Conservation (phyloP, 805 yeast genomes). For the Yueomyces sp. region DNA sequence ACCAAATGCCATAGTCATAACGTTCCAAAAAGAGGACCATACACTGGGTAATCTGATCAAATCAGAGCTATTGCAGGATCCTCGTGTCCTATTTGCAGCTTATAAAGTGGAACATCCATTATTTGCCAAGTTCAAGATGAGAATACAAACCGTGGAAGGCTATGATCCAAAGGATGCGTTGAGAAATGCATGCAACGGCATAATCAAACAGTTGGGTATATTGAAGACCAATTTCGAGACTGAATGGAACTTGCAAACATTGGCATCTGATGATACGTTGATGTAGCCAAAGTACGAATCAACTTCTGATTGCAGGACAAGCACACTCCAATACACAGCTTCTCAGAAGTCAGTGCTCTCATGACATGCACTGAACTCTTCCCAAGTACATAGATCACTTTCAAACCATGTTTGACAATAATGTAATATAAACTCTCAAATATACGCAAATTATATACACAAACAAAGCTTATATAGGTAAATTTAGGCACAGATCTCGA, state of each 20-base stretch:
- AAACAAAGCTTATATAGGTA: too few species aligned
- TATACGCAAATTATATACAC: too few species aligned
- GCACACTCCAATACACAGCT: too few species aligned
- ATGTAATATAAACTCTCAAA: too few species aligned
- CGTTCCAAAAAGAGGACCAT: conserved; percentile 95
- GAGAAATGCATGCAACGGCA: conserved; percentile 73
- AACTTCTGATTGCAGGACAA: too few species aligned
- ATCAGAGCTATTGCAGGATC: conserved; percentile 75
- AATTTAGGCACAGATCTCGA: too few species aligned
- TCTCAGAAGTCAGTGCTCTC: too few species aligned
- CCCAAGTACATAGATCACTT: too few species aligned
- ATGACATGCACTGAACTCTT: too few species aligned
- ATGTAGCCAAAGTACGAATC: too few species aligned
- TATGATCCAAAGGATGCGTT: conserved; percentile 85
- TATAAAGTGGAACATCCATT: conserved; percentile 97
- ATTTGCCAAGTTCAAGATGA: conserved; percentile 86
- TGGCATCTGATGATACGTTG: conserved; percentile 34
- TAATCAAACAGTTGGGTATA: conserved; percentile 65
- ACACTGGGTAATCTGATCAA: conserved; percentile 85
- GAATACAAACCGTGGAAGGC: conserved; percentile 93
- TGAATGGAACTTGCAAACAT: conserved; percentile 86
- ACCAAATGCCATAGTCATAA: conserved; percentile 86
- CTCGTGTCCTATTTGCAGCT: conserved; percentile 88
- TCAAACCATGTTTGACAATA: too few species aligned
- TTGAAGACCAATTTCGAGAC: conserved; percentile 68